phyloP scores from a whole-genome alignment of 768 basidiomycete species.

The Mycena vulgaris region DNA sequence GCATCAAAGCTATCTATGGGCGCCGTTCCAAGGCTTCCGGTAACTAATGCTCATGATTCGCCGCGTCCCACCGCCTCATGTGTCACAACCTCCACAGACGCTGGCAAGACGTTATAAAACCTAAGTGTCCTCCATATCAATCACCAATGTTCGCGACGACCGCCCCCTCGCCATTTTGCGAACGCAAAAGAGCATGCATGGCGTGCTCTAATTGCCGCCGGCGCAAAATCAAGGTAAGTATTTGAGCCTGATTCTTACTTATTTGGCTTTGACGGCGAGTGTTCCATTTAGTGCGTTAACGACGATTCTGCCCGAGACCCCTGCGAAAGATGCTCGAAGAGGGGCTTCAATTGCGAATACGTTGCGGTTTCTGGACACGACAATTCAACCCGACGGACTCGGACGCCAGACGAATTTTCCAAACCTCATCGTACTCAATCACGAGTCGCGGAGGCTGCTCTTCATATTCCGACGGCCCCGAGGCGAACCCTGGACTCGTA shows the following conservation, averaged over 20 bases:
- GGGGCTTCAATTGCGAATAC: slow-evolving; percentile 21
- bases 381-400: not conserved
- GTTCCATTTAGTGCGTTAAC: slow-evolving; percentile 13
- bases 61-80: too few species aligned
- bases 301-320: slow-evolving; percentile 4
- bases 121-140: too few species aligned
- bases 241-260: not conserved
- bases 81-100: too few species aligned
- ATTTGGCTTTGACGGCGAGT: not conserved
- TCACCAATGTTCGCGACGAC: too few species aligned
- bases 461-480: not conserved
- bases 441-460: not conserved
- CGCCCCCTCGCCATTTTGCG: too few species aligned
- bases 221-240: slow-evolving; percentile 23
- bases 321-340: slow-evolving; percentile 24
- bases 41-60: too few species aligned
- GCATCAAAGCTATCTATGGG: too few species aligned
- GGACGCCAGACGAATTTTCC: not conserved
- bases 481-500: not conserved
- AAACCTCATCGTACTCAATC: not conserved
- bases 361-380: not conserved
- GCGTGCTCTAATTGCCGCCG: slow-evolving; percentile 22
- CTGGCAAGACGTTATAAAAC: too few species aligned
- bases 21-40: too few species aligned
- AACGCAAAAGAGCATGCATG: slow-evolving; percentile 17